phyloP scores from a whole-genome alignment of 176 grass and related monocot genomes.

The Bothriochloa decipiens region DNA sequence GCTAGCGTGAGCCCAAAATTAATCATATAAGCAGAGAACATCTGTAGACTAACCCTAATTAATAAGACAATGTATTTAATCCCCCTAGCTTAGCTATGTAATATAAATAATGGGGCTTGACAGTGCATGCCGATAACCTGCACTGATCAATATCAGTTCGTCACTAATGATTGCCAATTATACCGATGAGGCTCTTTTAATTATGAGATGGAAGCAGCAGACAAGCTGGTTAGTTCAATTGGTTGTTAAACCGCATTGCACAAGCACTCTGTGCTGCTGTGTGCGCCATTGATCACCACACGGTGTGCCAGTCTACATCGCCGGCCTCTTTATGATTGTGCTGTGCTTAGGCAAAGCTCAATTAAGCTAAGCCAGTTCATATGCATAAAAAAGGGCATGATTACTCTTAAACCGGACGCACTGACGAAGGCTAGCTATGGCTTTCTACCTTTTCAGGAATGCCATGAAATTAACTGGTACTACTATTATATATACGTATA shows the following conservation, averaged over 20 bases:
- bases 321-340: slow-evolving; percentile 41
- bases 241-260: slow-evolving; percentile 37
- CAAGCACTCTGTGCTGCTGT: slow-evolving; percentile 17
- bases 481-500: not conserved
- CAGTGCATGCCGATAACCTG: slow-evolving; percentile 49
- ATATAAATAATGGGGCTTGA: slow-evolving; percentile 39
- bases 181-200: slow-evolving; percentile 44
- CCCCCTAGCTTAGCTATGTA: slow-evolving; percentile 29
- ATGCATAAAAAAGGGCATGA: slow-evolving; percentile 37
- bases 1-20: slow-evolving; percentile 26
- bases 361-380: slow-evolving; percentile 46
- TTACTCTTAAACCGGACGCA: slow-evolving; percentile 41
- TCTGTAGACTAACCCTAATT: slow-evolving; percentile 28
- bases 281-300: slow-evolving; percentile 36
- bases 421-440: not conserved
- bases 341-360: slow-evolving; percentile 40
- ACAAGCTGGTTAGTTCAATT: slow-evolving; percentile 40
- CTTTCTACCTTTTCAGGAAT: not conserved
- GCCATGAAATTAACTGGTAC: not conserved
- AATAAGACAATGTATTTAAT: slow-evolving; percentile 36
- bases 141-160: slow-evolving; percentile 30
- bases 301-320: slow-evolving; percentile 42
- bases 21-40: slow-evolving; percentile 55
- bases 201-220: slow-evolving; percentile 51
- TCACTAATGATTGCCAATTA: slow-evolving; percentile 61